Conservation (phyloP, 176 grass and related monocot species). For the Phoenix roebelenii region DNA sequence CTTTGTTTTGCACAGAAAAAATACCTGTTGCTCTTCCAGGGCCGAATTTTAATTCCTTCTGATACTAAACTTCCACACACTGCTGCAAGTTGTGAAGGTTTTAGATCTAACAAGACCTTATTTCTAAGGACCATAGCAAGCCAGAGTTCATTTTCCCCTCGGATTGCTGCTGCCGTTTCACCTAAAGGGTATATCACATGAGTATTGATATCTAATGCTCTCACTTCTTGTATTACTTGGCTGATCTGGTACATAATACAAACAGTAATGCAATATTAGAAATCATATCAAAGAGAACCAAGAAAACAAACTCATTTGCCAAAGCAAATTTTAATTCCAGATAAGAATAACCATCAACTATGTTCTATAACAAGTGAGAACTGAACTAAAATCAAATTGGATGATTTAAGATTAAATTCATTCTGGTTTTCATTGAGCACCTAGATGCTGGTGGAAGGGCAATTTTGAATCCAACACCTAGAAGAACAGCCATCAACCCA, state of each 20-base stretch:
- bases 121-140: slow-evolving; percentile 89
- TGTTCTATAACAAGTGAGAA: no score
- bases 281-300: no score
- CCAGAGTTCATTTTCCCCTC: slow-evolving; percentile 95
- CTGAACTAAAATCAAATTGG: no score
- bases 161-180: slow-evolving; percentile 83
- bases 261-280: no score
- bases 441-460: no score
- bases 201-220: slow-evolving; percentile 83
- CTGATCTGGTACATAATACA: slow-evolving; percentile 52
- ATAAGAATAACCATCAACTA: no score
- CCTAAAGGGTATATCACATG: slow-evolving; percentile 90
- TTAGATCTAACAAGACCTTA: slow-evolving; percentile 82
- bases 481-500: no score
- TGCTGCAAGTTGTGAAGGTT: slow-evolving; percentile 86
- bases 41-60: slow-evolving; percentile 94
- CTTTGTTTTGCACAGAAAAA: slow-evolving; percentile 6
- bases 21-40: slow-evolving; percentile 83
- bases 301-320: no score
- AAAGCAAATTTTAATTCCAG: no score
- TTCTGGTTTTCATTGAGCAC: no score
- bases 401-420: no score
- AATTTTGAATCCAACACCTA: no score
- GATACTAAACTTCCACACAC: slow-evolving; percentile 97
- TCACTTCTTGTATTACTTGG: slow-evolving; percentile 88